Conservation (phyloP, 371 early-diverging fungal genomes). For the Nosema muscidifuracis region DNA sequence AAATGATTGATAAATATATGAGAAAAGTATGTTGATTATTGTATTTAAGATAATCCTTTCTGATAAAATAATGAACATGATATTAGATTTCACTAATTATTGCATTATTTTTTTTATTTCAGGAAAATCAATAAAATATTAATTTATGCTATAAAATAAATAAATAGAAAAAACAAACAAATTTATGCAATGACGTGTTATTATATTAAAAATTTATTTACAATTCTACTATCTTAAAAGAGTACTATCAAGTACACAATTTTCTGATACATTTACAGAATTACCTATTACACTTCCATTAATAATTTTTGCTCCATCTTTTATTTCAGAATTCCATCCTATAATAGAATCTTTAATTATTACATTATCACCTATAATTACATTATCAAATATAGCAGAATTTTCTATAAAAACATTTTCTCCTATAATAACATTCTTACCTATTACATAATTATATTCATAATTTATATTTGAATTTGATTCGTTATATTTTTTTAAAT, state of each 20-base stretch:
- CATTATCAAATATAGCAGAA: constrained; percentile 77
- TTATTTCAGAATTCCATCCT: constrained; percentile 76
- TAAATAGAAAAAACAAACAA: no score
- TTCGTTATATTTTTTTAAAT: constrained; percentile 65
- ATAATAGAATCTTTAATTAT: constrained; percentile 81
- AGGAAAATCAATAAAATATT: no score
- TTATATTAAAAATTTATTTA: no score
- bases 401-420: constrained; percentile 72
- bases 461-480: constrained; percentile 66
- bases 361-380: constrained; percentile 74
- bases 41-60: no score
- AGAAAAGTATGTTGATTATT: no score
- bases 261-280: constrained; percentile 3
- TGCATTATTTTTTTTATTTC: no score
- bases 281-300: constrained; percentile 33
- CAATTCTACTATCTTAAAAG: no score
- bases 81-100: no score
- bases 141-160: no score
- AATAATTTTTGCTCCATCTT: constrained; percentile 11
- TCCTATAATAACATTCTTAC: constrained; percentile 69
- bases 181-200: no score
- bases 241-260: not conserved
- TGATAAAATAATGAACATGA: no score
- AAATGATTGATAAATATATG: no score
- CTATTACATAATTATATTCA: constrained; percentile 77